Conservation (phyloP, 2,329 filamentous ascomycete genomes). For the Hypoxylon sp. region DNA sequence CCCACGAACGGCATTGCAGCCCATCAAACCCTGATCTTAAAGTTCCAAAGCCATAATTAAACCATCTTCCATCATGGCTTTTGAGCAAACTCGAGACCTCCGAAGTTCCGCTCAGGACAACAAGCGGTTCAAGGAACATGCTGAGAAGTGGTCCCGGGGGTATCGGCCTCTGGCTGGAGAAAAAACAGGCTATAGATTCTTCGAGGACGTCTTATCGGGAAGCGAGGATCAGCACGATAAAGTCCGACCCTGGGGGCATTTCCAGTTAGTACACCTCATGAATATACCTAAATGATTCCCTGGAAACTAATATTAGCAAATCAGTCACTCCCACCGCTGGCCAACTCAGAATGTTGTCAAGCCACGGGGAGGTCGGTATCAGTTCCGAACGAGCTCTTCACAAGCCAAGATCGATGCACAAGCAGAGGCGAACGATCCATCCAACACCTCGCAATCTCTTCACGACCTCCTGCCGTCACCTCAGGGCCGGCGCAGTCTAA, state of each 20-base stretch:
- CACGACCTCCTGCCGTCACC: constrained; percentile 54
- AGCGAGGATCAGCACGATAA: constrained; percentile 56
- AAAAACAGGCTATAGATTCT: constrained; percentile 21
- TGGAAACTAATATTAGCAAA: constrained; percentile 26
- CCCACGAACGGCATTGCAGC: constrained; percentile 11
- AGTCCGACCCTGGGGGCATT: constrained; percentile 55
- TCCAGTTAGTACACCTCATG: constrained; percentile 52
- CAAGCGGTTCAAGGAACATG: constrained; percentile 62
- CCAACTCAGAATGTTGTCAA: constrained; percentile 59
- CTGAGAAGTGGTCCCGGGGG: constrained; percentile 61
- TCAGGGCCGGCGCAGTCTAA: constrained; percentile 45
- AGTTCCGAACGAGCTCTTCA: constrained; percentile 51
- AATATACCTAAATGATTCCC: neutral
- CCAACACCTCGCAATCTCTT: constrained; percentile 56
- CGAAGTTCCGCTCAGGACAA: constrained; percentile 61
- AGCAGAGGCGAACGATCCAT: constrained; percentile 57
- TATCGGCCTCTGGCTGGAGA: constrained; percentile 53
- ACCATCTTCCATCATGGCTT: constrained; percentile 48
- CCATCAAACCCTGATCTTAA: constrained; percentile 13
- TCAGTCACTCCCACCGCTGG: constrained; percentile 36
- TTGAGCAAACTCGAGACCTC: constrained; percentile 58
- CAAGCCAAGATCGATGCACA: constrained; percentile 55
- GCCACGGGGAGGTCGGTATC: constrained; percentile 45
- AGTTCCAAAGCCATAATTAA: constrained; percentile 10
- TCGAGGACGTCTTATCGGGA: constrained; percentile 42